Conservation (phyloP, 768 basidiomycete genomes). For the Tylopilus sp. region DNA sequence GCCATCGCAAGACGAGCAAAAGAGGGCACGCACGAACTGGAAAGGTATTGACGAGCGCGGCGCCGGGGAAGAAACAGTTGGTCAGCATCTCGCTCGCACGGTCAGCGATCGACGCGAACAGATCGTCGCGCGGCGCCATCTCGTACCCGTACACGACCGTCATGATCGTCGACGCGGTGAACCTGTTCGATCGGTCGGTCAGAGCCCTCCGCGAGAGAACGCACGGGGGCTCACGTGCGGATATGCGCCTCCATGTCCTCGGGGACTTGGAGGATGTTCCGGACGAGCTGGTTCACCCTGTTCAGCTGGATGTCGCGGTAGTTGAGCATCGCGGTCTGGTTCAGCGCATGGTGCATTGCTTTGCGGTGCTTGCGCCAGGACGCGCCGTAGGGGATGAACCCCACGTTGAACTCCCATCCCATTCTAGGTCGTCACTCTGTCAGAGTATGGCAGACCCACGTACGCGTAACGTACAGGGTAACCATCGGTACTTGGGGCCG, state of each 20-base stretch:
- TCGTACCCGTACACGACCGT: constrained; percentile 34
- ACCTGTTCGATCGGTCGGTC: constrained; percentile 8
- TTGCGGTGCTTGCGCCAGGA: constrained; percentile 38
- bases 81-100: constrained; percentile 29
- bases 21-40: constrained; percentile 22
- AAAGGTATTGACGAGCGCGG: constrained; percentile 30
- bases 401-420: constrained; percentile 40
- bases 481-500: constrained; percentile 25
- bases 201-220: no score
- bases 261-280: constrained; percentile 27
- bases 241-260: constrained; percentile 25
- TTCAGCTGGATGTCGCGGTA: constrained; percentile 33
- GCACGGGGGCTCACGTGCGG: constrained; percentile 15
- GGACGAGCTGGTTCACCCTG: constrained; percentile 32
- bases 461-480: constrained; percentile 19
- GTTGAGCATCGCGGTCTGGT: constrained; percentile 24
- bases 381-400: constrained; percentile 34
- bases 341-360: constrained; percentile 37
- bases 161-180: constrained; percentile 32
- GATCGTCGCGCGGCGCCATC: constrained; percentile 29
- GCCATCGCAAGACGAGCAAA: background rate
- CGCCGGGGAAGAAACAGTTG: constrained; percentile 29
- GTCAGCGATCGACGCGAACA: constrained; percentile 31
- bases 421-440: constrained; percentile 16
- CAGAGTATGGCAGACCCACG: no score